These are phyloP conservation scores for Metarhizium guizhouense DNA, from an alignment of 2,329 filamentous ascomycete genomes.

Conservation along the genomic window DNA sequence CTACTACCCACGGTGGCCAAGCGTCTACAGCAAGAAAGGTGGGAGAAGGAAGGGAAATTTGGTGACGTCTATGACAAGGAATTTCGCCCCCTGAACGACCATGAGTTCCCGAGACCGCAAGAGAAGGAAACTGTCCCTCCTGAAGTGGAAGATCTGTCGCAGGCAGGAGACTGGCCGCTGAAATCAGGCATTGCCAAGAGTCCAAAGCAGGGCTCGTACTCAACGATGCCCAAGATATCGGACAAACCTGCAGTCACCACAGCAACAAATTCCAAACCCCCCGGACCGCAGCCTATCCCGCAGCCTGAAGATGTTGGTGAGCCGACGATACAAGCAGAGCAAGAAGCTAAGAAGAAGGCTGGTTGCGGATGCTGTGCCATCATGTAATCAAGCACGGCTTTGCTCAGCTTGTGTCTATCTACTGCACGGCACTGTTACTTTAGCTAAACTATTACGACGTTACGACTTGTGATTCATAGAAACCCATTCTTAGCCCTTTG, in stretches of 20 bases:
- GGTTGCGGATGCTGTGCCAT: slow-evolving; percentile 44
- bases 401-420: not conserved
- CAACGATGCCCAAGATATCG: slow-evolving; percentile 52
- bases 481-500: not conserved
- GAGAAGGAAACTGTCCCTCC: slow-evolving; percentile 19
- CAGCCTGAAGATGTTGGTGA: slow-evolving; percentile 7
- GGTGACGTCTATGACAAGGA: slow-evolving; percentile 80
- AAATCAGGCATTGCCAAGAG: slow-evolving; percentile 37
- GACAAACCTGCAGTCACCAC: slow-evolving; percentile 23
- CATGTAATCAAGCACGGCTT: slow-evolving; percentile 29
- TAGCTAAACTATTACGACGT: slow-evolving; percentile 15
- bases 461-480: slow-evolving; percentile 3
- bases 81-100: slow-evolving; percentile 72
- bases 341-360: slow-evolving; percentile 27
- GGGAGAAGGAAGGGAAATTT: slow-evolving; percentile 85
- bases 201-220: slow-evolving; percentile 43
- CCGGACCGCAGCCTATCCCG: slow-evolving; percentile 23
- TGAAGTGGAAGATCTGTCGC: slow-evolving; percentile 19
- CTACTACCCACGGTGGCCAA: slow-evolving; percentile 90
- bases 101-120: slow-evolving; percentile 40
- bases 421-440: not conserved
- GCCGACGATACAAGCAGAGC: slow-evolving; percentile 8
- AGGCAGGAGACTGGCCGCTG: slow-evolving; percentile 50
- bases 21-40: slow-evolving; percentile 85
- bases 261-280: slow-evolving; percentile 15